A percentile compares a stretch with the other conserved stretches of the same genome.
These are phyloP conservation scores for Vickermania ingenoplastis DNA, from an alignment of 208 protist species.

Conservation along the genomic window DNA sequence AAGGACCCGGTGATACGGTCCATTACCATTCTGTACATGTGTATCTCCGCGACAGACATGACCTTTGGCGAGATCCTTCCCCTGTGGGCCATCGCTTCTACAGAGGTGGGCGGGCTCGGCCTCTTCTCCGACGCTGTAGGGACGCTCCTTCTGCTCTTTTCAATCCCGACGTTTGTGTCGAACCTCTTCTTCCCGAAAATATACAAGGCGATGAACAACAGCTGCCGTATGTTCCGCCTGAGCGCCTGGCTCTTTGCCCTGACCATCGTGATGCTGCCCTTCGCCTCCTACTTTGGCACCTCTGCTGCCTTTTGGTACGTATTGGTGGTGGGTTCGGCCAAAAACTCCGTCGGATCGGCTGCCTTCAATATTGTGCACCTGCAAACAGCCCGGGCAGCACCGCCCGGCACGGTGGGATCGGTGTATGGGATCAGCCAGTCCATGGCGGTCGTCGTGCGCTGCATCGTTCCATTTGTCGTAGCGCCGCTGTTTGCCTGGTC, in stretches of 20 bases:
- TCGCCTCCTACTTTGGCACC: not conserved
- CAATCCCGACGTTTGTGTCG: slow-evolving; percentile 29
- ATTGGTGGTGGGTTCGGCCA: slow-evolving; percentile 17
- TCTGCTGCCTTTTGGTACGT: slow-evolving; percentile 11
- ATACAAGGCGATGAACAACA: slow-evolving; percentile 21
- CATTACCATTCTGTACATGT: slow-evolving; percentile 45
- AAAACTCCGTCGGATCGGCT: slow-evolving; percentile 36
- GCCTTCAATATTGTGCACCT: slow-evolving; percentile 42
- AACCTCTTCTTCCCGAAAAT: slow-evolving; percentile 37
- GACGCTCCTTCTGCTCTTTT: slow-evolving; percentile 29
- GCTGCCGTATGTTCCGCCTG: slow-evolving; percentile 33
- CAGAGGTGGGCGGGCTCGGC: slow-evolving; percentile 27
- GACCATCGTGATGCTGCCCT: slow-evolving; percentile 6
- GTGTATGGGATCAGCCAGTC: slow-evolving; percentile 59
- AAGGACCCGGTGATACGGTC: not conserved
- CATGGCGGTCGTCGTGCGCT: slow-evolving; percentile 21
- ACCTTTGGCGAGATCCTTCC: slow-evolving; percentile 36
- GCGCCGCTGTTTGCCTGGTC: slow-evolving; percentile 59
- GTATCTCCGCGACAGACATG: slow-evolving; percentile 37
- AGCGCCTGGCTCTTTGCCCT: slow-evolving; percentile 7
- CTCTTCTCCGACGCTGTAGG: slow-evolving; percentile 26
- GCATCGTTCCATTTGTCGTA: slow-evolving; percentile 32
- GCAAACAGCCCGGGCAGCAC: slow-evolving; percentile 39
- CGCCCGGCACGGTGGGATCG: slow-evolving; percentile 28
- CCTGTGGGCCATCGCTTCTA: slow-evolving; percentile 46